Evolutionary conservation across 495 filamentous ascomycete genomes (phyloP), one percentile per base, ranked within the genome.

Genomic region (Trichoderma virens): DNA sequence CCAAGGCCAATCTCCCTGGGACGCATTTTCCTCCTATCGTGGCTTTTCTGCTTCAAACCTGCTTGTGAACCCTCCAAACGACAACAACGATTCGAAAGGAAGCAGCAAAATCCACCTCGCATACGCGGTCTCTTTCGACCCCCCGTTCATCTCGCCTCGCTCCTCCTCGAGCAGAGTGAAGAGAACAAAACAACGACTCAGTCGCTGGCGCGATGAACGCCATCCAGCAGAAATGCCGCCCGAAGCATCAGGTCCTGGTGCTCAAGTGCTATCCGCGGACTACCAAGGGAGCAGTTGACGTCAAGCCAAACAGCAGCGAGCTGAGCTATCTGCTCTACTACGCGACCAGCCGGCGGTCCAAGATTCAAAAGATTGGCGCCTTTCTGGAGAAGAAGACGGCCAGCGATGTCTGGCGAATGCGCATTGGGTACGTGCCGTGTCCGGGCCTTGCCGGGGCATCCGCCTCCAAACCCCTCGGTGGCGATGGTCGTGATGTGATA

Each of bases 301-400:
- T 96, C 64, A 93, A 92, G 75, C 91, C 93, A 9, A 97, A 97
- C 72, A 88, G 90, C 54, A 94, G 90, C 75, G 93, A 97, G 79
- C 86, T 97, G 47, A 95, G 90, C 72, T 97, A 97, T 72, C 83
- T 97, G 61, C 85, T 97, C 31, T 97, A 93, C 82, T 96, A 97
- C 82, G 90, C 89, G 47, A 93, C 91, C 73, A 94, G 92, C 67
- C 89, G 93, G 62, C 85, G 90, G 65, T 92, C 89, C 75, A 97
- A 96, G 83, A 83, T 97, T 63, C 91, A 92, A 71, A 97, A 97
- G 73, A 91, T 97, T 60, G 90, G 90, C 72, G 85, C 85, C 70
- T 97, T 95, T 71, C 78, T 97, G 69, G 92, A 96, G 76, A 93
- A 91, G 80, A 89, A 90, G 77, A 91, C 91, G 62, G 88, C 88